A percentile compares a stretch with the other conserved stretches of the same genome.
phyloP scores from a whole-genome alignment of 2,329 filamentous ascomycete species.

The Botrytis hyacinthi region DNA sequence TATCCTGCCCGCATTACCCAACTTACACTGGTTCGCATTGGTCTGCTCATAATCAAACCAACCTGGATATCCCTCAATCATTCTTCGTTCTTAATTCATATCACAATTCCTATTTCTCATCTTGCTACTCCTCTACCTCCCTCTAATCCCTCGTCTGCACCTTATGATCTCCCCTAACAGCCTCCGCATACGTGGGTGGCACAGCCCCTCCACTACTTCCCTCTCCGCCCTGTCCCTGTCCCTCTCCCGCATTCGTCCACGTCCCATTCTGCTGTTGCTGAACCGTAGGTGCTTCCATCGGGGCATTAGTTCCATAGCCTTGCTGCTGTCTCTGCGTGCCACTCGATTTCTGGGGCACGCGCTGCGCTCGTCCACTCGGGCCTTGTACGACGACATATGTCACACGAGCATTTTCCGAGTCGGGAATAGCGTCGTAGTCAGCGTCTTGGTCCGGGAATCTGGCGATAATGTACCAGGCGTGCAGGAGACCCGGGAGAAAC shows the following conservation, averaged over 20 bases:
- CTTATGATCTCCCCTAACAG: constrained; percentile 87
- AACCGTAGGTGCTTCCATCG: constrained; percentile 37
- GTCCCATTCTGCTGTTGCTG: constrained; percentile 38
- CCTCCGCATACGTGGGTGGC: constrained; percentile 87
- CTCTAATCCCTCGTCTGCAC: constrained; percentile 56
- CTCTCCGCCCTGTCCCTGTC: constrained; percentile 40
- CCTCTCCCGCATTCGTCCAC: constrained; percentile 37
- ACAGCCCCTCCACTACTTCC: constrained; percentile 49
- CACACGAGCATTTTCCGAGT: constrained; percentile 58
- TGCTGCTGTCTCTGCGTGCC: constrained; percentile 28
- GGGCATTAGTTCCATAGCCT: constrained; percentile 38
- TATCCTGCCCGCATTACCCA: not conserved
- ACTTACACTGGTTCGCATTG: not conserved
- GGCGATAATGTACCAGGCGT: constrained; percentile 97
- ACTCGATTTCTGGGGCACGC: constrained; percentile 31
- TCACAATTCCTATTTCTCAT: not conserved
- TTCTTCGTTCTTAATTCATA: constrained; percentile 7
- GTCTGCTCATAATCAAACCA: not conserved
- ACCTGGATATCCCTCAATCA: not conserved
- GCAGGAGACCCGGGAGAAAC: constrained; percentile 81
- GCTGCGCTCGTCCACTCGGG: constrained; percentile 40
- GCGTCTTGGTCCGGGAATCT: constrained; percentile 80
- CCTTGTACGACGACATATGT: constrained; percentile 75
- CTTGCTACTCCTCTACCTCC: not conserved
- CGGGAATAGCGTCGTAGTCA: constrained; percentile 51